These are phyloP conservation scores for Elsinoe perseae DNA, from an alignment of 2,329 filamentous ascomycete genomes.

Conservation along the genomic window DNA sequence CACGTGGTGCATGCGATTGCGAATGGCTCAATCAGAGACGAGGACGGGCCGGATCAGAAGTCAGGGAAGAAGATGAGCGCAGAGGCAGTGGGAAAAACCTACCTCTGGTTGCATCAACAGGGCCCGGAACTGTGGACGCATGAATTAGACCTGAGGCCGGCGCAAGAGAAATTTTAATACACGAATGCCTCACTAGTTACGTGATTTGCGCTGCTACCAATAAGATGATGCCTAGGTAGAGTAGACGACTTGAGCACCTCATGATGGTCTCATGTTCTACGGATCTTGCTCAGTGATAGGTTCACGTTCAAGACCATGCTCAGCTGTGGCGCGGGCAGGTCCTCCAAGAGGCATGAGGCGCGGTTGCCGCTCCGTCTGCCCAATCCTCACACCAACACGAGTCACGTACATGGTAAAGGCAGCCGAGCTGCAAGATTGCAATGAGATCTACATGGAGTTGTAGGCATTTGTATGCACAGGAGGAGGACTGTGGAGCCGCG, in stretches of 20 bases:
- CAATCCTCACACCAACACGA: neutral
- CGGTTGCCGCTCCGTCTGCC: neutral
- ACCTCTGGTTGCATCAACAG: conserved; percentile 45
- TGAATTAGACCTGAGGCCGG: conserved; percentile 46
- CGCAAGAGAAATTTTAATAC: conserved; percentile 41
- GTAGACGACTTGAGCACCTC: too few relatives aligned
- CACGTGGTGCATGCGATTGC: conserved; percentile 54
- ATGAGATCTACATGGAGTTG: neutral
- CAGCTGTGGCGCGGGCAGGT: neutral
- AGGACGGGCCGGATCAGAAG: conserved; percentile 41
- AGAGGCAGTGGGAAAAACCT: conserved; percentile 51
- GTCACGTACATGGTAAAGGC: neutral
- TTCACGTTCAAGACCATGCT: neutral
- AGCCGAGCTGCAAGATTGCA: neutral
- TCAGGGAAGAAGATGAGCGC: conserved; percentile 51
- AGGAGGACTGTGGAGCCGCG: neutral
- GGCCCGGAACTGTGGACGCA: conserved; percentile 46
- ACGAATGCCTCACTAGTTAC: neutral
- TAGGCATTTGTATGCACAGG: neutral
- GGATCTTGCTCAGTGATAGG: neutral
- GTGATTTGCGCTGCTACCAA: neutral
- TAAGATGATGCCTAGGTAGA: neutral
- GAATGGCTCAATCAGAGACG: conserved; percentile 48
- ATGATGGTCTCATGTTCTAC: too few relatives aligned
- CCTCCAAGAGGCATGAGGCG: neutral